Evolutionary conservation across 1,139 yeast genomes (phyloP).

Genomic region (Arxiozyma bovina): DNA sequence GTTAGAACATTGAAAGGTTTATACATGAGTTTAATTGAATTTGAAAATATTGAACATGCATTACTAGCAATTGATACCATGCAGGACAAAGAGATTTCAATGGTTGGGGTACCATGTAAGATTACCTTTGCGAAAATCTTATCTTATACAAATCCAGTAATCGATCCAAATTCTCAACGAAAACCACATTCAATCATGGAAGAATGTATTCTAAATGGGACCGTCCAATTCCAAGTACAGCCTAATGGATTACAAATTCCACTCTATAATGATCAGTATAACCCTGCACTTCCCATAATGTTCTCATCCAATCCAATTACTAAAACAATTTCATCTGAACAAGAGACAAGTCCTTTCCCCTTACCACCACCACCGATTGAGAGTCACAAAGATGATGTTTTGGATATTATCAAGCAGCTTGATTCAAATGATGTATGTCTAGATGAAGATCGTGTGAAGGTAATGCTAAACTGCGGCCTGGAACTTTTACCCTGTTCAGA

Average conservation of each 20-base stretch:
- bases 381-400: slow-evolving; percentile 14
- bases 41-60: slow-evolving; percentile 65
- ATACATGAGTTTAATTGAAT: slow-evolving; percentile 63
- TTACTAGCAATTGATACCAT: slow-evolving; percentile 66
- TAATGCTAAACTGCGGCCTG: slow-evolving; percentile 33
- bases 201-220: slow-evolving; percentile 4
- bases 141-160: slow-evolving; percentile 1
- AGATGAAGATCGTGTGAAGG: slow-evolving; percentile 22
- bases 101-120: slow-evolving; percentile 57
- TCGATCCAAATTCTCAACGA: slow-evolving; percentile 24
- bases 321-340: slow-evolving; percentile 18
- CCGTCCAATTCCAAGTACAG: slow-evolving; percentile 9
- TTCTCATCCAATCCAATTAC: not conserved
- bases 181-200: slow-evolving; percentile 4
- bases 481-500: slow-evolving; percentile 31
- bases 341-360: slow-evolving; percentile 29
- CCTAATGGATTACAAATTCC: slow-evolving; percentile 13
- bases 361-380: slow-evolving; percentile 28
- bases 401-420: slow-evolving; percentile 24
- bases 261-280: slow-evolving; percentile 3
- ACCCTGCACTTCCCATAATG: slow-evolving; percentile 7
- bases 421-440: slow-evolving; percentile 10
- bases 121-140: slow-evolving; percentile 61
- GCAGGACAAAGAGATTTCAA: slow-evolving; percentile 65
- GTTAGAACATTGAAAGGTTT: slow-evolving; percentile 50